Base-by-base conservation (phyloP, 139 green algal species). In the Bryopsis sp. region DNA sequence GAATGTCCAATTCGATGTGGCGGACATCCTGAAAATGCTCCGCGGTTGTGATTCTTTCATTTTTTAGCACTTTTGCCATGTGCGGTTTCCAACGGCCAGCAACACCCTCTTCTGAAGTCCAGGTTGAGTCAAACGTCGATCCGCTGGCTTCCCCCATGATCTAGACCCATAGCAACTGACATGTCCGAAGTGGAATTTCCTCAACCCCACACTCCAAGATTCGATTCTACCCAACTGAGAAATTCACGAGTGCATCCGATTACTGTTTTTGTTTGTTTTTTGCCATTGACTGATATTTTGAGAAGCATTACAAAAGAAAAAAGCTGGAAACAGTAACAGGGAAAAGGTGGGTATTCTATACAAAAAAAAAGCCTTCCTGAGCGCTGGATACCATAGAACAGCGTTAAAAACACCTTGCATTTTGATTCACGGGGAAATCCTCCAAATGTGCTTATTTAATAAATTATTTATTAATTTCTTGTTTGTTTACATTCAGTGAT, bases 11-110 rank as follows among this genome's bases (percentile, higher is more conserved):
- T 73, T 87, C 84, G 2, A 97, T 39, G 73, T 89, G 86, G 1
- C 89, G 74, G 19, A 89, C 87, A 57, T 96, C 90, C 67, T 95
- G 91, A 48, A 88, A 91, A 78, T 95, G 84, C 3, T 73, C 72
- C 0, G 65, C 8, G 1, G 81, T 60, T 8, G 89, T 96, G 2
- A 97, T 38, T 29, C 89, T 81, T 7, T 34, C 15, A 71, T 95
- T 96, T 50, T 38, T 34, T 5, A 73, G 11, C 64, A 92, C 43
- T 0, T 64, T 77, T 0, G 87, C 85, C 57, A 90, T 74, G 57
- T 79, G 85, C 5, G 86, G 86, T 11, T 62, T 66, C 59, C 72
- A 72, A 0, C 81, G 81, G 2, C 81, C 77, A 57, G 75, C 81
- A 54, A 47, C 66, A 67, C 31, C 64, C 48, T n/a, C n/a, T n/a